A percentile compares a stretch with the other conserved stretches of the same genome.
phyloP scores from a whole-genome alignment of 2,329 filamentous ascomycete genomes.

The Berkeleyomyces rouxiae region DNA sequence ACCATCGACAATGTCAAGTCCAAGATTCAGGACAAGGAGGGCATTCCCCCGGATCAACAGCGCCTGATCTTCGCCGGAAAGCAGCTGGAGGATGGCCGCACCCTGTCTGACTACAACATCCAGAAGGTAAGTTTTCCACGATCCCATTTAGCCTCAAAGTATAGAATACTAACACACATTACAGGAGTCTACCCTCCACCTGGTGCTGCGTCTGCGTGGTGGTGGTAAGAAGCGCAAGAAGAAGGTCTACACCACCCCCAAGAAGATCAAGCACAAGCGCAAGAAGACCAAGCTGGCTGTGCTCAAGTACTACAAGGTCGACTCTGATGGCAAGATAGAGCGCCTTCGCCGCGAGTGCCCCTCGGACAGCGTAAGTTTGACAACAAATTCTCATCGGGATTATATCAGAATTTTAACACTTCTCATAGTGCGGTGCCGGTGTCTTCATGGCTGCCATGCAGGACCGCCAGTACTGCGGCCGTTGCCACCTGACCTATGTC shows the following conservation, averaged over 20 bases:
- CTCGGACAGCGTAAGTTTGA: constrained; percentile 56
- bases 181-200: constrained; percentile 63
- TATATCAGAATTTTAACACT: constrained; percentile 10
- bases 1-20: too few relatives aligned
- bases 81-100: constrained; percentile 98
- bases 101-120: constrained; percentile 99
- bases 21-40: too few relatives aligned
- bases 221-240: constrained; percentile 99
- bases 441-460: constrained; percentile 99
- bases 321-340: constrained; percentile 99
- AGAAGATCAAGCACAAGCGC: constrained; percentile 99
- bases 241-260: constrained; percentile 99
- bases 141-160: not conserved
- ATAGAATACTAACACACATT: constrained; percentile 3
- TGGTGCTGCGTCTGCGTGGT: constrained; percentile 95
- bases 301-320: constrained; percentile 99
- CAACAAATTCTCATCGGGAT: constrained; percentile 20
- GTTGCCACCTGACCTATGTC: constrained; percentile 58
- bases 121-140: constrained; percentile 61
- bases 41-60: too few relatives aligned
- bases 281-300: constrained; percentile 99
- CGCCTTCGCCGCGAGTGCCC: constrained; percentile 97
- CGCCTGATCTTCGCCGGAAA: too few relatives aligned
- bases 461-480: constrained; percentile 93
- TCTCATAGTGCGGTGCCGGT: constrained; percentile 79